These are phyloP conservation scores for Diaporthe sp. DNA, from an alignment of 2,329 filamentous ascomycete species.

Conservation along the genomic window DNA sequence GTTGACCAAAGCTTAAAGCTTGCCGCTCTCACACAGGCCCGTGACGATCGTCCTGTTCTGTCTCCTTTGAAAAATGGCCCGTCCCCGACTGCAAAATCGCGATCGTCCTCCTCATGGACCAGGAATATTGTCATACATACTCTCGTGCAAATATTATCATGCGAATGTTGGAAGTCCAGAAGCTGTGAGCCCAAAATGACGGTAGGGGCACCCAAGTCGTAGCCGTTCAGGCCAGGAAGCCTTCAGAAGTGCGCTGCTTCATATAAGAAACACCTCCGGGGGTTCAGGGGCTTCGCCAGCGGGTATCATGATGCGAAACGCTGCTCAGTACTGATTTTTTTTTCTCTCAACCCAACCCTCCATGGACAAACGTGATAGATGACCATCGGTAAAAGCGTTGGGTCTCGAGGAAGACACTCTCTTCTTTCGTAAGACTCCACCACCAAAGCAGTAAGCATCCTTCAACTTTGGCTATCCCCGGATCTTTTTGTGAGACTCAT, in stretches of 20 bases:
- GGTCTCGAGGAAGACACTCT: background rate
- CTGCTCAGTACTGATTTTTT: background rate
- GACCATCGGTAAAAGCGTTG: background rate
- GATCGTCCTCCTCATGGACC: background rate
- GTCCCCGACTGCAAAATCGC: background rate
- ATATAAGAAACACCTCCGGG: background rate
- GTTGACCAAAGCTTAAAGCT: conserved; percentile 10
- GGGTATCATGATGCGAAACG: conserved; percentile 5
- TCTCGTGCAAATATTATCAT: conserved; percentile 23
- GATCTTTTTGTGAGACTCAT: background rate
- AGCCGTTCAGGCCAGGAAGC: background rate
- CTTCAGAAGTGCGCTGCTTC: background rate
- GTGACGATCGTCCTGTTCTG: background rate
- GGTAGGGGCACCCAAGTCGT: background rate
- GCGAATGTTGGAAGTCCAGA: conserved; percentile 7
- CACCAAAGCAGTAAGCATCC: background rate
- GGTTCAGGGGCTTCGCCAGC: background rate
- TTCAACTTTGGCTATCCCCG: background rate
- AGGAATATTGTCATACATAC: conserved; percentile 20
- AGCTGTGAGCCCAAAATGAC: background rate
- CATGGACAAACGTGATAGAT: background rate
- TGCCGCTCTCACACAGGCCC: background rate
- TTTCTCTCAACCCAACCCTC: background rate
- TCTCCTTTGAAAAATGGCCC: background rate
- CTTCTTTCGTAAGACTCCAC: background rate